Percentiles rank a stretch among this genome's conserved stretches.
phyloP scores from a whole-genome alignment of 2,329 filamentous ascomycete genomes.

The Cladosporium sp. region DNA sequence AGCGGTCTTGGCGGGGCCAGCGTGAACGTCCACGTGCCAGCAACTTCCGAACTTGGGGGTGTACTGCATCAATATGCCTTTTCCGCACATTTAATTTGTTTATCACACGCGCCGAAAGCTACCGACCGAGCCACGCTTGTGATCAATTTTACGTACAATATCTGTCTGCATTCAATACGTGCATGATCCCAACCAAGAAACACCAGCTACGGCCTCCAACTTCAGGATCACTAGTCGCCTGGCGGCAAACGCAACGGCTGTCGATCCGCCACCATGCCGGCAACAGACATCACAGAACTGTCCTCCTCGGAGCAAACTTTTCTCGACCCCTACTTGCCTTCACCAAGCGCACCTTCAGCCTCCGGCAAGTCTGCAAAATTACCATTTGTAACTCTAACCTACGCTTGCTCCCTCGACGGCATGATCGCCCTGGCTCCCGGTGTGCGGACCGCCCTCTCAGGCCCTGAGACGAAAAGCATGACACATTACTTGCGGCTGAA shows the following conservation, averaged over 20 bases:
- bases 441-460: conserved; percentile 75
- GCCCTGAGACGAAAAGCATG: conserved; percentile 79
- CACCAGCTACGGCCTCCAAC: background rate
- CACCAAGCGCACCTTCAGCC: background rate
- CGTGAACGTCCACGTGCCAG: too few species aligned
- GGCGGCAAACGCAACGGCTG: too few species aligned
- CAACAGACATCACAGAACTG: conserved; percentile 21
- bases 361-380: conserved; percentile 17
- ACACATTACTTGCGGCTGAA: conserved; percentile 80
- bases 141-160: too few species aligned
- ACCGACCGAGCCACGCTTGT: too few species aligned
- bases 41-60: too few species aligned
- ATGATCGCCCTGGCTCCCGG: conserved; percentile 70
- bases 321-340: conserved; percentile 45
- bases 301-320: conserved; percentile 38
- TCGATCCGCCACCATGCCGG: conserved; percentile 7
- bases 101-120: too few species aligned
- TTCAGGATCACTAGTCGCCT: background rate
- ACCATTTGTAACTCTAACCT: conserved; percentile 72
- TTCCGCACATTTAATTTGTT: too few species aligned
- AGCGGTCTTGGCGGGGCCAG: too few species aligned
- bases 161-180: too few species aligned
- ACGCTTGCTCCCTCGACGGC: conserved; percentile 83
- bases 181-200: too few species aligned
- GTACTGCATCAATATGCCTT: too few species aligned